Evolutionary conservation across 2,329 filamentous ascomycete species (phyloP).

Genomic region (Trichophyton schoenleinii): DNA sequence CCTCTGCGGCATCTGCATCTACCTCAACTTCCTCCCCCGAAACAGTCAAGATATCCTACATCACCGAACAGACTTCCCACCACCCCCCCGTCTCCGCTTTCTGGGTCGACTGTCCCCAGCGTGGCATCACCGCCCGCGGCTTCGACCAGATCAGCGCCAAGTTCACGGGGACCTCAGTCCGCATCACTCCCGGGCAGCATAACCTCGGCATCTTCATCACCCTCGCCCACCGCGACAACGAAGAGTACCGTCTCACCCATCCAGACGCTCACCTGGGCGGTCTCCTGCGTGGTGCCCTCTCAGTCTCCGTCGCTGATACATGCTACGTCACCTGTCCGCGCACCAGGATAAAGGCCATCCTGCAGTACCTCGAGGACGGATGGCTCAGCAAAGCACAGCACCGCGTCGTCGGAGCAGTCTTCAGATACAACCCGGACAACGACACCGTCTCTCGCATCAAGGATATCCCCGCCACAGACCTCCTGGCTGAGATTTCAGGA

Average conservation of each 20-base stretch:
- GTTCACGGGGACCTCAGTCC: constrained; percentile 90
- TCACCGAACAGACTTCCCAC: constrained; percentile 96
- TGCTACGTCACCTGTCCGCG: constrained; percentile 83
- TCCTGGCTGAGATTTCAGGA: constrained; percentile 71
- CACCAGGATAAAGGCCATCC: constrained; percentile 79
- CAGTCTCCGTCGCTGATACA: constrained; percentile 77
- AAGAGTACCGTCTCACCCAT: constrained; percentile 91
- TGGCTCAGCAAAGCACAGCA: constrained; percentile 90
- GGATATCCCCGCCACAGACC: constrained; percentile 73
- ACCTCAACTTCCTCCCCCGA: constrained; percentile 11
- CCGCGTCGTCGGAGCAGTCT: constrained; percentile 80
- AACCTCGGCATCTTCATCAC: constrained; percentile 94
- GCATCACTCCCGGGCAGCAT: constrained; percentile 80
- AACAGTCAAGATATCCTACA: constrained; percentile 70
- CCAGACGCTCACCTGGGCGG: constrained; percentile 87
- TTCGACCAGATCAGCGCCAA: constrained; percentile 96
- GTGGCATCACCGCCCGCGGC: constrained; percentile 73
- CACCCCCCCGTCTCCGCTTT: constrained; percentile 96
- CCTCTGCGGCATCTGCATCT: not conserved
- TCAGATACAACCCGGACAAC: constrained; percentile 76
- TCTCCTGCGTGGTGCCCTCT: constrained; percentile 72
- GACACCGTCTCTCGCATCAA: constrained; percentile 68
- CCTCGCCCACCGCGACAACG: constrained; percentile 63
- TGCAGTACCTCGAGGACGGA: constrained; percentile 87
- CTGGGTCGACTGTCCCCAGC: constrained; percentile 82